A percentile compares a stretch with the other conserved stretches of the same genome.
Conservation (phyloP, 2,329 filamentous ascomycete species). For the Alternaria gansuensis region DNA sequence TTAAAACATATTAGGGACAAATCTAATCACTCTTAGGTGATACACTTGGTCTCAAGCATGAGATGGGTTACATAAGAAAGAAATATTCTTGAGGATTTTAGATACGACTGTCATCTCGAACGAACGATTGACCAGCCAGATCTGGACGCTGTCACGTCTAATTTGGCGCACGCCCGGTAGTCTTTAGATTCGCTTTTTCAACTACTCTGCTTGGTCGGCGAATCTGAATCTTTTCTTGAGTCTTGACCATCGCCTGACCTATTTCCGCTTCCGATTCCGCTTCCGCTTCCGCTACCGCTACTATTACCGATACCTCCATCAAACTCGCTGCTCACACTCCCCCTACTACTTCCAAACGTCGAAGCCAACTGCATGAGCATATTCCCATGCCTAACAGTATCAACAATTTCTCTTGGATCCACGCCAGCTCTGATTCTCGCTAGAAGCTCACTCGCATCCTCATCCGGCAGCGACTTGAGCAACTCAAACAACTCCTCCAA, state of each 20-base stretch:
- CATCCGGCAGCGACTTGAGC: slow-evolving; percentile 23
- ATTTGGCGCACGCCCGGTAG: neutral
- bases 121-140: neutral
- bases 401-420: slow-evolving; percentile 27
- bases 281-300: neutral
- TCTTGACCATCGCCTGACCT: neutral
- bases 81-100: neutral
- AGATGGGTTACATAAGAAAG: neutral
- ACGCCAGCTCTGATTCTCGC: slow-evolving; percentile 27
- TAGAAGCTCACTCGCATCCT: slow-evolving; percentile 22
- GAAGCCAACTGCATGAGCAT: slow-evolving; percentile 28
- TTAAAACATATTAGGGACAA: too few species aligned
- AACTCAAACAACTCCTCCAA: slow-evolving; percentile 27
- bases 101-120: neutral
- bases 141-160: neutral
- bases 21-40: neutral
- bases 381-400: slow-evolving; percentile 28
- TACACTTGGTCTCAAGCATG: neutral
- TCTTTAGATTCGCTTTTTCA: neutral
- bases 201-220: neutral
- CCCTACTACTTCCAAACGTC: neutral
- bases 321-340: neutral
- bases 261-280: slow-evolving; percentile 2
- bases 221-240: neutral
- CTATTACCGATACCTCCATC: neutral